Percentiles rank a stretch among this genome's conserved stretches.
Evolutionary conservation across 495 filamentous ascomycete genomes (phyloP).

Genomic region (Aspergillus heteromorphus): DNA sequence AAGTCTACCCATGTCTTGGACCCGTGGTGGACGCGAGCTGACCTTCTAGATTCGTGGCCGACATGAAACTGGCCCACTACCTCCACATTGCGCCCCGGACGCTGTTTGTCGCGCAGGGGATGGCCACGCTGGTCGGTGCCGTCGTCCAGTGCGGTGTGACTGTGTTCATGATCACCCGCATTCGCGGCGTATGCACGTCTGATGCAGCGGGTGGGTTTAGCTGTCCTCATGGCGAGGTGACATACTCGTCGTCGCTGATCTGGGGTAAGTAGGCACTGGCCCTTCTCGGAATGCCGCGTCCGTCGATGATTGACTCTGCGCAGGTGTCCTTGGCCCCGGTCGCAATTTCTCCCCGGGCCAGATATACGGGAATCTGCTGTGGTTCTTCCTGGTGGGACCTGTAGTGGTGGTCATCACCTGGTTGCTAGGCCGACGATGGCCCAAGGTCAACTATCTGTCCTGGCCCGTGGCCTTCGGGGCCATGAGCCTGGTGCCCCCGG

Average conservation of each 20-base stretch:
- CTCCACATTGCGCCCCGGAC: slow-evolving; percentile 68
- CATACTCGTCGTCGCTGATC: slow-evolving; percentile 64
- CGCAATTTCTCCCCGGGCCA: slow-evolving; percentile 64
- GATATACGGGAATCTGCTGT: slow-evolving; percentile 59
- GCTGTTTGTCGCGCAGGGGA: slow-evolving; percentile 63
- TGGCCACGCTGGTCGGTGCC: slow-evolving; percentile 60
- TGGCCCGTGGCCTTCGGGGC: slow-evolving; percentile 67
- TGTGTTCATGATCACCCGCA: slow-evolving; percentile 58
- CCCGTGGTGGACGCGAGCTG: slow-evolving; percentile 29
- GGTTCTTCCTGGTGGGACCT: slow-evolving; percentile 60
- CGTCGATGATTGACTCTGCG: background rate
- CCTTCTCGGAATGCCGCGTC: background rate
- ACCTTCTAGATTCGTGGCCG: slow-evolving; percentile 54
- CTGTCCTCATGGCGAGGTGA: slow-evolving; percentile 62
- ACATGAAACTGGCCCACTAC: slow-evolving; percentile 76
- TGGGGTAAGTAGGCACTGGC: slow-evolving; percentile 46
- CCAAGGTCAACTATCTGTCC: slow-evolving; percentile 50
- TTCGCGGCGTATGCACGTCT: slow-evolving; percentile 55
- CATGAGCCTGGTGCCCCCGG: slow-evolving; percentile 57
- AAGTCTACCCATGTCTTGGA: slow-evolving; percentile 33
- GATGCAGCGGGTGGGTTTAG: slow-evolving; percentile 59
- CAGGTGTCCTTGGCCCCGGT: slow-evolving; percentile 55
- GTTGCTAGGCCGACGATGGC: slow-evolving; percentile 48
- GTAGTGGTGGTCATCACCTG: slow-evolving; percentile 53
- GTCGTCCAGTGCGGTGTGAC: slow-evolving; percentile 62